These are phyloP conservation scores for Petunia secreta DNA, from an alignment of 257 asterid genomes.

Conservation along the genomic window DNA sequence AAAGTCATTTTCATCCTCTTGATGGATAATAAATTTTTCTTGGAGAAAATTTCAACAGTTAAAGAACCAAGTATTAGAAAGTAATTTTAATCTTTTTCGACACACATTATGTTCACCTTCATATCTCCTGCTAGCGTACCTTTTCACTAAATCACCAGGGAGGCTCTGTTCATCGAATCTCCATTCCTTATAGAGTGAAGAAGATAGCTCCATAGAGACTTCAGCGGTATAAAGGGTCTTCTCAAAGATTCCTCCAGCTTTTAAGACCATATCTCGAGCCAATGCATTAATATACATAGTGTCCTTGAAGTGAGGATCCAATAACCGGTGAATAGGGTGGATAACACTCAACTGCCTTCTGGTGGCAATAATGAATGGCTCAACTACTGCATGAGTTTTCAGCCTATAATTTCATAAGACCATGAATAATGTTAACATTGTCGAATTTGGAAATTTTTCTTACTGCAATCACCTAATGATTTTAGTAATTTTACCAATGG, in stretches of 20 bases:
- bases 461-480: not conserved
- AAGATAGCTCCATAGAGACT: constrained; percentile 49
- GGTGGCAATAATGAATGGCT: constrained; percentile 60
- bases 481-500: constrained; percentile 47
- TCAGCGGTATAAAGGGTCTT: constrained; percentile 44
- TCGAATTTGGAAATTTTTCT: not conserved
- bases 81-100: not conserved
- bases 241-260: constrained; percentile 57
- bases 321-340: constrained; percentile 55
- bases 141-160: constrained; percentile 51
- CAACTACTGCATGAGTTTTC: constrained; percentile 54
- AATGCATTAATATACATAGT: constrained; percentile 52
- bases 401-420: constrained; percentile 37
- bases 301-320: constrained; percentile 53
- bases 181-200: constrained; percentile 52
- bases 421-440: not conserved
- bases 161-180: constrained; percentile 61
- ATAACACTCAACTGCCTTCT: constrained; percentile 50
- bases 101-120: not conserved
- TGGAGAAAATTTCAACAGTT: constrained; percentile 11
- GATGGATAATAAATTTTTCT: not conserved
- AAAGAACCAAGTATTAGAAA: constrained; percentile 6
- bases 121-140: constrained; percentile 36
- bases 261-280: constrained; percentile 43
- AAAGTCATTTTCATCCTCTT: not conserved